A percentile compares a stretch with the other conserved stretches of the same genome.
phyloP scores from a whole-genome alignment of 2,329 filamentous ascomycete genomes.

The Tolypocladium capitatum region DNA sequence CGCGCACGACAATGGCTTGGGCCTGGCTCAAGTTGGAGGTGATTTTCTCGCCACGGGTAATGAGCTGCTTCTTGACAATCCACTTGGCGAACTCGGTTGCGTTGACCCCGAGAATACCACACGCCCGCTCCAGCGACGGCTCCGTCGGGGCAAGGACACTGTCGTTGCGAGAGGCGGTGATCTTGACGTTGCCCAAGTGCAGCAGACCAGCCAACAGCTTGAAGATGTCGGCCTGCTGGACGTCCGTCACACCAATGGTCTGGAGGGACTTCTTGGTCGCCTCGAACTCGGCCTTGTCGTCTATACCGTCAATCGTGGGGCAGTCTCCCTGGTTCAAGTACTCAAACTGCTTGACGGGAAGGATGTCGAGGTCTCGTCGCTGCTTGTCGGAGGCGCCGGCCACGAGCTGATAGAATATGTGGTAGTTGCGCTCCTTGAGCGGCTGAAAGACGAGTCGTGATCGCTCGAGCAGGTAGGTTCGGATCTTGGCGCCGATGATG shows the following conservation, averaged over 20 bases:
- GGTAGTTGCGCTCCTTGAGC: conserved; percentile 94
- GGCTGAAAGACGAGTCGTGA: conserved; percentile 96
- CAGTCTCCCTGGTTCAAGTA: conserved; percentile 93
- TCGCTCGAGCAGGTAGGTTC: conserved; percentile 88
- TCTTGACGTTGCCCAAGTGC: conserved; percentile 94
- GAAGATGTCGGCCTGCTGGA: conserved; percentile 76
- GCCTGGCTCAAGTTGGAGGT: conserved; percentile 88
- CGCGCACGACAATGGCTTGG: conserved; percentile 85
- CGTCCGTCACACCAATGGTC: conserved; percentile 69
- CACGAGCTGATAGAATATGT: conserved; percentile 96
- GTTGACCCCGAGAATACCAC: conserved; percentile 77
- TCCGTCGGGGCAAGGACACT: conserved; percentile 72
- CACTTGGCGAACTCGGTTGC: conserved; percentile 81
- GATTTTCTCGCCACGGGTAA: conserved; percentile 95
- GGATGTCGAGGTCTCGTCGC: conserved; percentile 63
- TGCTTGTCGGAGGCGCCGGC: conserved; percentile 81
- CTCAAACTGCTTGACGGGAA: conserved; percentile 81
- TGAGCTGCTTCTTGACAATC: conserved; percentile 97
- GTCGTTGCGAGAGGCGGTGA: conserved; percentile 78
- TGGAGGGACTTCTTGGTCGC: conserved; percentile 76
- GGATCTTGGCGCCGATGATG: conserved; percentile 95
- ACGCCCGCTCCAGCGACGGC: conserved; percentile 69
- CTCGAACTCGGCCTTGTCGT: conserved; percentile 87
- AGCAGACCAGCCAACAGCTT: conserved; percentile 78
- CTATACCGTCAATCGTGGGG: conserved; percentile 82